Conservation (phyloP, 1,284 basidiomycete genomes). For the Rhodotorula glutinis region DNA sequence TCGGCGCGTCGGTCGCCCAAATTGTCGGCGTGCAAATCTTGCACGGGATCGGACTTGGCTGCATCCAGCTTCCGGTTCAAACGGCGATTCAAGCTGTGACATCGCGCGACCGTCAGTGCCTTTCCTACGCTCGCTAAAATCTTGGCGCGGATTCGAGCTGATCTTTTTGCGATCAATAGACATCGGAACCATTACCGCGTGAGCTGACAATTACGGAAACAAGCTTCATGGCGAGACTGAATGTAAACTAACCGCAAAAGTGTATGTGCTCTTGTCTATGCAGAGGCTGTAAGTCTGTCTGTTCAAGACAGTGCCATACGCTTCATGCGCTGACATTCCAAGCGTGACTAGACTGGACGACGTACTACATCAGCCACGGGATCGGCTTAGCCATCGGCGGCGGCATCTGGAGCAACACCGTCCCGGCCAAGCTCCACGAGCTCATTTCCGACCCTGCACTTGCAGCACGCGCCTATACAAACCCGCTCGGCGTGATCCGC, state of each 20-base stretch:
- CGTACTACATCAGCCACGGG: conserved; percentile 48
- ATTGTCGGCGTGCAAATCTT: conserved; percentile 46
- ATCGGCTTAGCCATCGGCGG: conserved; percentile 50
- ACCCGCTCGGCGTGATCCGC: conserved; percentile 45
- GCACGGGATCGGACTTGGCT: conserved; percentile 45
- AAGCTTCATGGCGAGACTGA: too few species aligned
- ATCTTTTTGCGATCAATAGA: conserved; percentile 21
- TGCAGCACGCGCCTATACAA: conserved; percentile 42
- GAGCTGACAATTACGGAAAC: not conserved
- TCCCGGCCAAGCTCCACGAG: conserved; percentile 42
- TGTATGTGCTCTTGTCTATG: too few species aligned
- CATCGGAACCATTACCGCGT: conserved; percentile 47
- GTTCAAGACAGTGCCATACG: too few species aligned
- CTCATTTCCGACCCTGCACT: conserved; percentile 45
- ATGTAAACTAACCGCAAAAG: not conserved
- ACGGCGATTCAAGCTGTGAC: conserved; percentile 47
- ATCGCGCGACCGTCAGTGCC: conserved; percentile 44
- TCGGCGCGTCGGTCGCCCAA: conserved; percentile 39
- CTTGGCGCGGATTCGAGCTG: too few species aligned
- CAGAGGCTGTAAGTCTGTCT: not conserved
- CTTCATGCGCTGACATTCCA: not conserved
- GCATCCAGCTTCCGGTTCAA: conserved; percentile 47
- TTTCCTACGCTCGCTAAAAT: not conserved
- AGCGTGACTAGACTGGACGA: conserved; percentile 44
- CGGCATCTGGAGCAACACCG: conserved; percentile 49